Base-by-base conservation (phyloP, 2,329 filamentous ascomycete genomes). In the Gremmenia infestans region DNA sequence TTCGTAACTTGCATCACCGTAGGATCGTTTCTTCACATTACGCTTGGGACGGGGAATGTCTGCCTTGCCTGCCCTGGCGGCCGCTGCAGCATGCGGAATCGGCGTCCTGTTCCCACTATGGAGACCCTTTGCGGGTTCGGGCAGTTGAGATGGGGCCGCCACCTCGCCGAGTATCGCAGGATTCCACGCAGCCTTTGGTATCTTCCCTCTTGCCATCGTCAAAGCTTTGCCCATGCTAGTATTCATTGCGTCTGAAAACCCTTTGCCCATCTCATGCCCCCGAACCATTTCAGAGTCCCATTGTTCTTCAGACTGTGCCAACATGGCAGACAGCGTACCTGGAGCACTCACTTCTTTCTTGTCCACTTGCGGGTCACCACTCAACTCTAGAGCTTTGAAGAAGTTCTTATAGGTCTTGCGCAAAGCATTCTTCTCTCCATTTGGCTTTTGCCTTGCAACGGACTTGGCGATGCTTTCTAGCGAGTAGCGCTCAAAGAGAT, bases 1-100 rank as follows among this genome's bases (percentile, higher is more conserved):
- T 65, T 88, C 84, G 67, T 82, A 92, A 65, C 85, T 89, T 64
- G 78, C 81, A 61, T 92, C 88, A 40, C 86, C 84, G 68, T 91
- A 92, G 60, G 85, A 82, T 48, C 89, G 81, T 77, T 91, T 91
- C 75, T 88, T 89, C 59, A 82, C 79, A 54, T 78, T 76, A 48
- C 88, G 80, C 63, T 86, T 84, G 36, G 86, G 83, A 53, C 88
- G 78, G 40, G 75, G 71, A 11, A 59, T 48, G 9, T 70, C 69
- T 48, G 47, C 51, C 40, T 62, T 60, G 8, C 17, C 54, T 15
- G 57, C 50, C 15, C 61, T 56, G 11, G 49, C 48, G 15, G 55
- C 45, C 8, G 45, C 54, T 36, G 56, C 35, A 37, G 59, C 55
- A 32, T 61, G 61, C 35, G 60, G 59, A 11, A 54, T 11, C 5